Conservation (phyloP, 2,329 filamentous ascomycete genomes). For the Niveomyces coronatus region DNA sequence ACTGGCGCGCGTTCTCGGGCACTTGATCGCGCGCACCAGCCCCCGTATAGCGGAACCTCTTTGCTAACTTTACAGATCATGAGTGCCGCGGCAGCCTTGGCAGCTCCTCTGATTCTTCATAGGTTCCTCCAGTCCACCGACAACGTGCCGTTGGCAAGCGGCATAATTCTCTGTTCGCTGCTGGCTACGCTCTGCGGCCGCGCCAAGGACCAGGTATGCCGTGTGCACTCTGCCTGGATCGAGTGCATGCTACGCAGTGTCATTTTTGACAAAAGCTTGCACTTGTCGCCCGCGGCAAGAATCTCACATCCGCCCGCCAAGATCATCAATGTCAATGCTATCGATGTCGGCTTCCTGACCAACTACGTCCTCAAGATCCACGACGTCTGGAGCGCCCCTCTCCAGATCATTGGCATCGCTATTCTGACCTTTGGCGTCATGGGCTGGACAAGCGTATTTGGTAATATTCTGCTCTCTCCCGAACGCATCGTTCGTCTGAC, state of each 20-base stretch:
- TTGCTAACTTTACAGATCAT: conserved; percentile 3
- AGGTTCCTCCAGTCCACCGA: neutral
- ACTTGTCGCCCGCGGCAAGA: conserved; percentile 5
- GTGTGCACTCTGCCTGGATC: conserved; percentile 8
- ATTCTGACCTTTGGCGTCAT: neutral
- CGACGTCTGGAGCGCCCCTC: conserved; percentile 7
- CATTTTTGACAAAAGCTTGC: conserved; percentile 6
- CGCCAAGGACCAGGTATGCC: conserved; percentile 8
- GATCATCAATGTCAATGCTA: conserved; percentile 9
- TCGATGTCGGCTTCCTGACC: conserved; percentile 6
- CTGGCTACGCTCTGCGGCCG: conserved; percentile 1
- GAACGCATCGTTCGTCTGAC: neutral
- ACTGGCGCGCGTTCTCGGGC: no score
- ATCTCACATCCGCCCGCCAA: conserved; percentile 3
- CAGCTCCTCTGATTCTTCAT: conserved; percentile 3
- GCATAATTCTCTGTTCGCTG: neutral
- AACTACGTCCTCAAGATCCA: conserved; percentile 9
- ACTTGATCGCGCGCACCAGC: no score
- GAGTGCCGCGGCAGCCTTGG: neutral
- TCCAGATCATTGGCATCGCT: conserved; percentile 7
- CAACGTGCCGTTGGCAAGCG: conserved; percentile 1
- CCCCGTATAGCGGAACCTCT: no score
- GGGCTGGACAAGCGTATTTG: conserved; percentile 4
- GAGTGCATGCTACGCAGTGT: conserved; percentile 8
- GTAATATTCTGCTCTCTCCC: neutral